These are phyloP conservation scores for Nidularia pulvinata DNA, from an alignment of 768 basidiomycete genomes.

Conservation along the genomic window DNA sequence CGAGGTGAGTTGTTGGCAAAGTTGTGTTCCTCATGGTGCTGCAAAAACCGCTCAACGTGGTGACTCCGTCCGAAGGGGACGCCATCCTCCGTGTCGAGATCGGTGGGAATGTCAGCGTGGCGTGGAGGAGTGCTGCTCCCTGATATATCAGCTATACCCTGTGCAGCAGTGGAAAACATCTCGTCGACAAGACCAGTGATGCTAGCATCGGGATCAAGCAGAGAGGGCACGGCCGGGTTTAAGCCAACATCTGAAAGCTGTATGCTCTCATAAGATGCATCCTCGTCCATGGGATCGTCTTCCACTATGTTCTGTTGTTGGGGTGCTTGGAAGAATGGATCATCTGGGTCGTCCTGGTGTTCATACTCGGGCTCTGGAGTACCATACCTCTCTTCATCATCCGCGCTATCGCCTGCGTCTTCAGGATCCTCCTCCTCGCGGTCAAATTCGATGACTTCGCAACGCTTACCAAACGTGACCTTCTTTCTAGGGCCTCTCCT, in stretches of 20 bases:
- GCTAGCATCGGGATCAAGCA: slow-evolving; percentile 51
- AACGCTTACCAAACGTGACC: slow-evolving; percentile 78
- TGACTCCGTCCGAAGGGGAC: slow-evolving; percentile 65
- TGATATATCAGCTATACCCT: slow-evolving; percentile 15
- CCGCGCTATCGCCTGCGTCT: slow-evolving; percentile 19
- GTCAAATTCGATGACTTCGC: slow-evolving; percentile 84
- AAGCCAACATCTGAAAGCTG: slow-evolving; percentile 38
- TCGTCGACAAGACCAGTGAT: slow-evolving; percentile 74
- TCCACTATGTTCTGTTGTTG: slow-evolving; percentile 4
- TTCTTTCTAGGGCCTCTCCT: slow-evolving; percentile 67
- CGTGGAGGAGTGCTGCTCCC: slow-evolving; percentile 43
- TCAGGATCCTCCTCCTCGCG: slow-evolving; percentile 38
- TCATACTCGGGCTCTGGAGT: slow-evolving; percentile 13
- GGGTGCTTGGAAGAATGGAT: slow-evolving; percentile 37
- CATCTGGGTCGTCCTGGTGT: slow-evolving; percentile 34
- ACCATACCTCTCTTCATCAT: slow-evolving; percentile 22
- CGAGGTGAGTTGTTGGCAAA: slow-evolving; percentile 21
- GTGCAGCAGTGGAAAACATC: slow-evolving; percentile 49
- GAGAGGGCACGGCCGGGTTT: slow-evolving; percentile 27
- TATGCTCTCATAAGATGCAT: slow-evolving; percentile 42
- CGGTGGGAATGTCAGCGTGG: slow-evolving; percentile 41
- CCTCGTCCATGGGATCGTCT: slow-evolving; percentile 17
- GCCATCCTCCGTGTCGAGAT: slow-evolving; percentile 64
- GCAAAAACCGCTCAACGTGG: slow-evolving; percentile 53
- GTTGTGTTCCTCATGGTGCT: slow-evolving; percentile 34